Base-by-base conservation (phyloP, 2,329 filamentous ascomycete genomes). In the Apiospora hydei region DNA sequence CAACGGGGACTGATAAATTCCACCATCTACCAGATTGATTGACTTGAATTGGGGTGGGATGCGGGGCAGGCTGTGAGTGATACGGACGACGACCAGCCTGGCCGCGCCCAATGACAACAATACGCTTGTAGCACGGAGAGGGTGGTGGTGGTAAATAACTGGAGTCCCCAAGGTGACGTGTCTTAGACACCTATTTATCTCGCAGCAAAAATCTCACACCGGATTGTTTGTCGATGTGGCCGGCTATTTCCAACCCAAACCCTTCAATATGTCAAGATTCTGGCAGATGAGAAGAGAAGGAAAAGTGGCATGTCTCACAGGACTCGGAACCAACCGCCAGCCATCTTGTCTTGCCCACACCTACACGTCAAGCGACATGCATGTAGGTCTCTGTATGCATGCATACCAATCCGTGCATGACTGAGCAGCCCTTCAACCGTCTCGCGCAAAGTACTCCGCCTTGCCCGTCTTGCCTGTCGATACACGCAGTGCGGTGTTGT, bases 191-290 rank as follows among this genome's bases (percentile, higher is more conserved):
- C 51, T 67, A 24, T 68, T 68, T 67, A 46, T 67, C 71, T 70
- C 34, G 66, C 51, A 72, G 41, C 70, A 44, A 41, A 72, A 70
- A 64, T 72, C 71, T 72, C 71, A 72, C 71, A 72, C 71, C 71
- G 71, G 71, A 44, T 72, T 69, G 71, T 70, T 70, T 72, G 71
- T 51, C 49, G 68, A 66, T 69, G 41, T 67, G 66, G 24, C 57
- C 57, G 57, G 57, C 57, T 64, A 64, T 64, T 41, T 64, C 57
- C 57, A 64, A 64, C 13, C 34, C 57, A 64, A 34, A 41, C 57
- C 57, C 10, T 64, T 41, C 57, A 38, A 64, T 64, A n/a, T 64
- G 57, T 6, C 57, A 13, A 41, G 34, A 41, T 41, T 64, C n/a
- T 64, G 57, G 57, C 57, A 64, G 57, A 64, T 64, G 57, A 5